phyloP scores from a whole-genome alignment of 2,329 filamentous ascomycete species.

The Fusarium solani-melongenae region DNA sequence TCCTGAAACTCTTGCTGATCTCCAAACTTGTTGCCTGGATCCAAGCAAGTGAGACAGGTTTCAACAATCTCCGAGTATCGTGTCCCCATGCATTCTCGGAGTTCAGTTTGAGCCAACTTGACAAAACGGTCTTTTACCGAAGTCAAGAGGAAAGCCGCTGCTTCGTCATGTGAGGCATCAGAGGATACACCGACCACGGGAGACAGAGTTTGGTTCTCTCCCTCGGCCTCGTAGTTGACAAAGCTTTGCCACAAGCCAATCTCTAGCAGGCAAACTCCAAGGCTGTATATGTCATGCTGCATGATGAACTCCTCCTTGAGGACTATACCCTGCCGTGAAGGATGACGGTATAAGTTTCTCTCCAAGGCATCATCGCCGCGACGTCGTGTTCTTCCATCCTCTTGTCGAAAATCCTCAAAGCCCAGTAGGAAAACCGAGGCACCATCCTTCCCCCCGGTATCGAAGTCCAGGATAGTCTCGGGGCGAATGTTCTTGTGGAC shows the following conservation, averaged over 20 bases:
- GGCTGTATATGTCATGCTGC: conserved; percentile 67
- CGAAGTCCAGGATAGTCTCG: conserved; percentile 53
- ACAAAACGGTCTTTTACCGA: not conserved
- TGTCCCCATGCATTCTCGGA: conserved; percentile 43
- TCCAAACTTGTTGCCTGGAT: conserved; percentile 46
- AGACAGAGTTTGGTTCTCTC: not conserved
- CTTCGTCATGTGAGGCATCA: not conserved
- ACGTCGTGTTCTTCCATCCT: conserved; percentile 16
- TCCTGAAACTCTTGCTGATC: conserved; percentile 35
- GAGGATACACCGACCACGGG: not conserved
- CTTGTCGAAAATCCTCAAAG: conserved; percentile 33
- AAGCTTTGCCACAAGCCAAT: conserved; percentile 60
- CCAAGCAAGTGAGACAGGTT: conserved; percentile 51
- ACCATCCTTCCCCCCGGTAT: not conserved
- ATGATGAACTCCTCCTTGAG: conserved; percentile 56
- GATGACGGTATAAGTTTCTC: conserved; percentile 63
- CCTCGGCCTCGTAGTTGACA: conserved; percentile 33
- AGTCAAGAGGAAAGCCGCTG: not conserved
- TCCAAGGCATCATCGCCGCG: conserved; percentile 50
- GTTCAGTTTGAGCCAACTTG: not conserved
- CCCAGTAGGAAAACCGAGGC: conserved; percentile 21
- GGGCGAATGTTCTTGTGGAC: conserved; percentile 61
- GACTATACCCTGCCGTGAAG: conserved; percentile 56
- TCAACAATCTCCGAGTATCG: conserved; percentile 46
- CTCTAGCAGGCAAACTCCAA: conserved; percentile 65